A percentile compares a stretch with the other conserved stretches of the same genome.
Conservation (phyloP, 2,329 filamentous ascomycete genomes). For the Fusarium sp. region DNA sequence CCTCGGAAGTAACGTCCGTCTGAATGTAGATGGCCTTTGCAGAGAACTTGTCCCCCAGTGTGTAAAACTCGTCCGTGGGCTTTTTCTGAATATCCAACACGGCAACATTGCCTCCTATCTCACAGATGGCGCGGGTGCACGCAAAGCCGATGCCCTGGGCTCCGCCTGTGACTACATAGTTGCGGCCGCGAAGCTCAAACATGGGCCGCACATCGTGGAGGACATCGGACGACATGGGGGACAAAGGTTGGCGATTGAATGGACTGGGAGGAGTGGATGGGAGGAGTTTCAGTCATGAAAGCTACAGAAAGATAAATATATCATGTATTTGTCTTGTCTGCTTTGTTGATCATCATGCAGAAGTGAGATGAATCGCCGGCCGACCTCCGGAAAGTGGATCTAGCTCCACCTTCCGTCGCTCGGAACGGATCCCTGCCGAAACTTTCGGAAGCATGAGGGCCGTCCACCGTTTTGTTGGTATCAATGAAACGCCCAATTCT, state of each 20-base stretch:
- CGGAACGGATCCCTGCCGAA: slow-evolving; percentile 10
- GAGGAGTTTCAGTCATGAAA: not conserved
- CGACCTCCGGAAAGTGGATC: slow-evolving; percentile 4
- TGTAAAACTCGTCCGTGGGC: slow-evolving; percentile 47
- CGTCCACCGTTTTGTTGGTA: not conserved
- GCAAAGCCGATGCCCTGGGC: slow-evolving; percentile 56
- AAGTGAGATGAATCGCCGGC: not conserved
- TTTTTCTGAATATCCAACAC: slow-evolving; percentile 51
- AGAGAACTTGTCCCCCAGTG: slow-evolving; percentile 35
- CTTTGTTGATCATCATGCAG: not conserved
- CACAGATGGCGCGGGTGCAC: slow-evolving; percentile 52
- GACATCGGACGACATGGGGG: not conserved
- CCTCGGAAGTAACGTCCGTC: slow-evolving; percentile 49
- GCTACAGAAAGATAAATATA: not conserved
- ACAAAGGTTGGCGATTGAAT: not conserved
- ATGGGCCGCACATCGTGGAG: slow-evolving; percentile 29
- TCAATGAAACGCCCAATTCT: not conserved
- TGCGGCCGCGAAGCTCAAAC: slow-evolving; percentile 52
- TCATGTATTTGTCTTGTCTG: not conserved
- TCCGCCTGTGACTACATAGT: slow-evolving; percentile 55
- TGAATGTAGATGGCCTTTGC: slow-evolving; percentile 47
- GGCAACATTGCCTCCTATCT: slow-evolving; percentile 56
- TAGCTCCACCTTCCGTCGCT: slow-evolving; percentile 27
- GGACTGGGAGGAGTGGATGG: no score
- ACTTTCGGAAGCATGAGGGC: not conserved